These are phyloP conservation scores for Mortierella sp. DNA, from an alignment of 371 early-diverging fungal genomes.

Conservation along the genomic window DNA sequence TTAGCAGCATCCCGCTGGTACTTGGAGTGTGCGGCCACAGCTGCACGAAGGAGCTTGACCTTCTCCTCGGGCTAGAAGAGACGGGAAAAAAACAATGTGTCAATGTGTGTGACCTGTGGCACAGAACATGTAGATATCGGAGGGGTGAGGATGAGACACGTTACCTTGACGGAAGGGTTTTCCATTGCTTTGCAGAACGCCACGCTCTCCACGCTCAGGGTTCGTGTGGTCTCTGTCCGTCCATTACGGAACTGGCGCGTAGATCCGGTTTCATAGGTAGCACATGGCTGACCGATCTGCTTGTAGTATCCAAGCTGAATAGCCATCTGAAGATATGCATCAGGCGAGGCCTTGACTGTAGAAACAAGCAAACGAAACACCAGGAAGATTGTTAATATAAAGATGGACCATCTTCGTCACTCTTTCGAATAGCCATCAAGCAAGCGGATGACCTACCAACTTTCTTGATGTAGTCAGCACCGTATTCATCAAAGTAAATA, in stretches of 20 bases:
- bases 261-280: constrained; percentile 88
- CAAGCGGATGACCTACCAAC: constrained; percentile 54
- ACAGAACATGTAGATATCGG: no score
- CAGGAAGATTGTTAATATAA: no score
- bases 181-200: constrained; percentile 77
- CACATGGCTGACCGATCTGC: constrained; percentile 66
- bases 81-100: background rate
- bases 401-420: no score
- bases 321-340: constrained; percentile 90
- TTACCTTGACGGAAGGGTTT: constrained; percentile 52
- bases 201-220: constrained; percentile 70
- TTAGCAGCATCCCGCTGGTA: constrained; percentile 74
- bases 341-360: constrained; percentile 74
- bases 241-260: constrained; percentile 84
- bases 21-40: constrained; percentile 71
- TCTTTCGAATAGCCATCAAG: no score
- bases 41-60: constrained; percentile 67
- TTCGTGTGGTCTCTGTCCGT: constrained; percentile 88
- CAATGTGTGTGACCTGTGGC: no score
- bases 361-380: constrained; percentile 4
- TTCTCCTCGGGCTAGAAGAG: constrained; percentile 62
- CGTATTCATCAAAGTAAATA: constrained; percentile 71
- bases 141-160: no score
- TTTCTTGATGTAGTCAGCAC: constrained; percentile 75
- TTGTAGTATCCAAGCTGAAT: constrained; percentile 87